A percentile compares a stretch with the other conserved stretches of the same genome.
These are phyloP conservation scores for Hypoxylon sp. DNA, from an alignment of 2,329 filamentous ascomycete genomes.

Conservation along the genomic window DNA sequence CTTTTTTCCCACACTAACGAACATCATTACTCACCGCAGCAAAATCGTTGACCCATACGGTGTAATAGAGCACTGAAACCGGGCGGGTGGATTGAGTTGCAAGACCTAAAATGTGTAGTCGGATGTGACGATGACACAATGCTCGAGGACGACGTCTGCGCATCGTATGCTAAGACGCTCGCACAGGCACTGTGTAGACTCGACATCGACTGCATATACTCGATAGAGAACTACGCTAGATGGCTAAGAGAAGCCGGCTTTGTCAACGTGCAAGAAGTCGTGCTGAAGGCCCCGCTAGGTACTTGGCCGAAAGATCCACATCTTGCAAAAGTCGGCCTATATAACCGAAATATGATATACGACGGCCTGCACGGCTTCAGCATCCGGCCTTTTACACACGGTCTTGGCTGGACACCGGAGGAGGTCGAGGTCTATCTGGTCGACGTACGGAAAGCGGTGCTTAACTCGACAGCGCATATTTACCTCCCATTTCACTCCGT, in stretches of 20 bases:
- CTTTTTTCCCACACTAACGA: constrained; percentile 16
- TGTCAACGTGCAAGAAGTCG: constrained; percentile 33
- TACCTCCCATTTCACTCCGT: constrained; percentile 70
- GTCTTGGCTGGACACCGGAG: constrained; percentile 50
- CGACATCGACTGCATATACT: constrained; percentile 27
- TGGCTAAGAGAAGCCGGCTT: constrained; percentile 41
- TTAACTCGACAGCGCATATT: constrained; percentile 58
- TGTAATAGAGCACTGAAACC: constrained; percentile 63
- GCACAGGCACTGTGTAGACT: constrained; percentile 27
- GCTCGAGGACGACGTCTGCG: constrained; percentile 58
- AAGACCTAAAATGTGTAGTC: constrained; percentile 67
- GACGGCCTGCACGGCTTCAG: constrained; percentile 43
- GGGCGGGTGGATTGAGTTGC: constrained; percentile 69
- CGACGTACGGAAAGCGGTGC: constrained; percentile 63
- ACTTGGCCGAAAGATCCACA: constrained; percentile 40
- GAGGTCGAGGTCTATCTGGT: constrained; percentile 66
- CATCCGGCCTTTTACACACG: constrained; percentile 41
- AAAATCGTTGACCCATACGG: constrained; percentile 20
- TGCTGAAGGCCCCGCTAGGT: constrained; percentile 35
- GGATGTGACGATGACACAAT: constrained; percentile 60
- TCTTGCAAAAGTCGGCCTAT: constrained; percentile 36
- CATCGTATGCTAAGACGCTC: constrained; percentile 58
- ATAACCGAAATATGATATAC: constrained; percentile 42
- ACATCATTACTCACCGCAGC: constrained; percentile 23
- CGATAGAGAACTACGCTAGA: constrained; percentile 28